phyloP scores from a whole-genome alignment of 495 filamentous ascomycete genomes.

The Daldinia caldariorum region DNA sequence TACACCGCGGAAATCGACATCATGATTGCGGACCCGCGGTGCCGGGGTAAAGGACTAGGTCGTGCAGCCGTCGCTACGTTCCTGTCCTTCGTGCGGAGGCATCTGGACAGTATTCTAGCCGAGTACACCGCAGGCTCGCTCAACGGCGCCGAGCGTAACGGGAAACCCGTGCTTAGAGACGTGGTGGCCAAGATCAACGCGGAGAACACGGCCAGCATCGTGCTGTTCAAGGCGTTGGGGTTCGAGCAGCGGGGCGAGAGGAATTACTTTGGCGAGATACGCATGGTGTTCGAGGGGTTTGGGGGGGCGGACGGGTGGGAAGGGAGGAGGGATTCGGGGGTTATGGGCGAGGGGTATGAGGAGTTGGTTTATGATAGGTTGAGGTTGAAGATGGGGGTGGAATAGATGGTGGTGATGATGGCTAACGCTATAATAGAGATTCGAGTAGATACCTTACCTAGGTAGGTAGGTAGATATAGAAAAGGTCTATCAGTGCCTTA shows the following conservation, averaged over 20 bases:
- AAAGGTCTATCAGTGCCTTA: background rate
- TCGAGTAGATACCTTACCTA: too few relatives aligned
- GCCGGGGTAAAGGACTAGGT: slow-evolving; percentile 73
- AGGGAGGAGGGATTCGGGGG: background rate
- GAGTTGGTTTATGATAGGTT: slow-evolving; percentile 38
- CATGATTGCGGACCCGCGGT: slow-evolving; percentile 76
- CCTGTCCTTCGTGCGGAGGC: slow-evolving; percentile 67
- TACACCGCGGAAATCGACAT: slow-evolving; percentile 83
- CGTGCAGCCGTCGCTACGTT: slow-evolving; percentile 72
- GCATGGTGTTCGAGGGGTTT: slow-evolving; percentile 51
- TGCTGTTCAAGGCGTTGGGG: slow-evolving; percentile 57
- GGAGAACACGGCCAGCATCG: slow-evolving; percentile 52
- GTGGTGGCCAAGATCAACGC: slow-evolving; percentile 60
- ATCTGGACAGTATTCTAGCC: slow-evolving; percentile 61
- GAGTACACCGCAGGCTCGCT: slow-evolving; percentile 61
- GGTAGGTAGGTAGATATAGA: background rate
- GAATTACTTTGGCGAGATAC: slow-evolving; percentile 64
- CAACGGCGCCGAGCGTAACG: background rate
- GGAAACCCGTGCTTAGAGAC: slow-evolving; percentile 38
- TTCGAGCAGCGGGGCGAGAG: slow-evolving; percentile 55
- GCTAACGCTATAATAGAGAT: background rate
- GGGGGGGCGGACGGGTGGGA: slow-evolving; percentile 13
- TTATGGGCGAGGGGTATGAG: slow-evolving; percentile 9
- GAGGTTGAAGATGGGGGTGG: background rate
- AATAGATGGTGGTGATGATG: background rate